A percentile compares a stretch with the other conserved stretches of the same genome.
Evolutionary conservation across 805 yeast genomes (phyloP).

Genomic region (Metschnikowia santaceciliae): DNA sequence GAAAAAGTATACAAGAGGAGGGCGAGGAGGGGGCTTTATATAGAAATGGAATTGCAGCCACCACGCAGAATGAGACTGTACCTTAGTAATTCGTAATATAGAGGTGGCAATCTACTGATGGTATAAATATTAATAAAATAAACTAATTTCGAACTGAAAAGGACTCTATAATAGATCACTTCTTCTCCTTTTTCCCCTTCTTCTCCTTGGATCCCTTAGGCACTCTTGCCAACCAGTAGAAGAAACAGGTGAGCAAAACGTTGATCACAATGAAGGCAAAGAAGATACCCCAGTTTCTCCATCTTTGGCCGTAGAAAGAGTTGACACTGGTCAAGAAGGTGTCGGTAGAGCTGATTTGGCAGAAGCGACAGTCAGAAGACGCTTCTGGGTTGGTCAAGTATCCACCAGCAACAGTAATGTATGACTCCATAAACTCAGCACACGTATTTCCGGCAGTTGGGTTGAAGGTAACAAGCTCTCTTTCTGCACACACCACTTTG

Average conservation of each 20-base stretch:
- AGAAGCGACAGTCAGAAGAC: conserved; percentile 57
- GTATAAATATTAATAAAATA: background rate
- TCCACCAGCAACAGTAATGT: conserved; percentile 45
- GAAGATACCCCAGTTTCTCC: conserved; percentile 65
- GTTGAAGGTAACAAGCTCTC: conserved; percentile 26
- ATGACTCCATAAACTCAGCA: conserved; percentile 46
- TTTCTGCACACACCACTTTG: conserved; percentile 43
- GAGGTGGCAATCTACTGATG: no score
- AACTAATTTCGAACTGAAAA: background rate
- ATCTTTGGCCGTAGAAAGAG: conserved; percentile 47
- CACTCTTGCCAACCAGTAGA: conserved; percentile 68
- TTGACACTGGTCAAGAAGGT: conserved; percentile 47
- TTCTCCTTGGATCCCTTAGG: conserved; percentile 55
- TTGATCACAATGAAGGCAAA: conserved; percentile 43
- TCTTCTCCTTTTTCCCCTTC: conserved; percentile 14
- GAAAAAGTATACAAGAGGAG: background rate
- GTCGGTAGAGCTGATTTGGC: conserved; percentile 57
- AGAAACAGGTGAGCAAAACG: conserved; percentile 26
- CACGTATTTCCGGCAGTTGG: conserved; percentile 63
- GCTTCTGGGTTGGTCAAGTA: conserved; percentile 53
- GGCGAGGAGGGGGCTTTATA: background rate
- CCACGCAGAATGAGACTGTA: no score
- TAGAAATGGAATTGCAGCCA: background rate
- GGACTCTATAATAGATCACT: background rate
- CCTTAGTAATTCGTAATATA: no score